Conservation (phyloP, 2,329 filamentous ascomycete genomes). For the Aspergillus persii region DNA sequence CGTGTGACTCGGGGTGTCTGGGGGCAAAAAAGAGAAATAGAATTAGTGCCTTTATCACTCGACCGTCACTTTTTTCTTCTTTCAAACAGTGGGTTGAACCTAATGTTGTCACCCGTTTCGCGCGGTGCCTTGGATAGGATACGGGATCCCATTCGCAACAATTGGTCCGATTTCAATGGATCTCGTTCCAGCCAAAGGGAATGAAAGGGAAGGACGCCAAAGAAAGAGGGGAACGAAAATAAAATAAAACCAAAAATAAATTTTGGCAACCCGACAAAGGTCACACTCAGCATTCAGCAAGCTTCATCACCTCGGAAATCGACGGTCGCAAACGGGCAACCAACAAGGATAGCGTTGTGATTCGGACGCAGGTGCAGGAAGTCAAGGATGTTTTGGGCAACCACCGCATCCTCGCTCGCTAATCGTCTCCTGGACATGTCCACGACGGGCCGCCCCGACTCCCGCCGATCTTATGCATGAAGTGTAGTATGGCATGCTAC, state of each 20-base stretch:
- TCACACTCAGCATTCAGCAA: not conserved
- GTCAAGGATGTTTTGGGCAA: constrained; percentile 17
- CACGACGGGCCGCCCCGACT: constrained; percentile 30
- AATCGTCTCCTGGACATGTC: constrained; percentile 25
- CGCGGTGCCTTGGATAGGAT: not conserved
- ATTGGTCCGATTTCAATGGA: not conserved
- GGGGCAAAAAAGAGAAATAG: not conserved
- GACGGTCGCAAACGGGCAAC: constrained; percentile 16
- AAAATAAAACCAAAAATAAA: not conserved
- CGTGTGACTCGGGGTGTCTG: constrained; percentile 18
- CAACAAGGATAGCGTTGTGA: constrained; percentile 9
- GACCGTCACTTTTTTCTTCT: not conserved
- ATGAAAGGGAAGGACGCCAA: too few species aligned
- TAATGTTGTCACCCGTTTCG: not conserved
- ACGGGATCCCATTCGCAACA: not conserved
- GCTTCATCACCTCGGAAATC: constrained; percentile 8
- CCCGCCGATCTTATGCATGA: constrained; percentile 32
- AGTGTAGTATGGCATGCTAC: constrained; percentile 17
- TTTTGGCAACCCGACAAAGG: constrained; percentile 1
- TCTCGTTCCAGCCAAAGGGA: not conserved
- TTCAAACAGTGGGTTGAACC: not conserved
- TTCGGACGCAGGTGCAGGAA: constrained; percentile 20
- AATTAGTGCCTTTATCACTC: not conserved
- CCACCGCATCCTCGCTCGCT: constrained; percentile 18
- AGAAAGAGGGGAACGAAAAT: not conserved